Percentiles rank a stretch among this genome's conserved stretches.
Evolutionary conservation across 1,139 yeast species (phyloP).

Genomic region (Debaryomyces singareniensis): DNA sequence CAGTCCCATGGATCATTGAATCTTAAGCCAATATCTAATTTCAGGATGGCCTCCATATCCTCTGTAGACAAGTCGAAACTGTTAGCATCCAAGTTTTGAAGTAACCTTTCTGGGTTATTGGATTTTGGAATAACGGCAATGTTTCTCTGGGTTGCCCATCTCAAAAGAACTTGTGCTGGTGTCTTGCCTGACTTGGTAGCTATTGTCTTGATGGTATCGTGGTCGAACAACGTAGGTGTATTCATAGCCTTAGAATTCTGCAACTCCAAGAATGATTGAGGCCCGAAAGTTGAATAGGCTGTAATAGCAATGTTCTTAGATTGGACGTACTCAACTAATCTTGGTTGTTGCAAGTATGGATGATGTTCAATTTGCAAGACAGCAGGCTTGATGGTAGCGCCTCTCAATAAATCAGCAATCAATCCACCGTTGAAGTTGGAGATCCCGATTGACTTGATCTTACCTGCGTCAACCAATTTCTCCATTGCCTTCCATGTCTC

Average conservation of each 20-base stretch:
- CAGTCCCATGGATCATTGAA: conserved; percentile 85
- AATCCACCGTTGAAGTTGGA: conserved; percentile 74
- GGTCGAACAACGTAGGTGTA: conserved; percentile 51
- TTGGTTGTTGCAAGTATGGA: conserved; percentile 79
- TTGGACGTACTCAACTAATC: conserved; percentile 59
- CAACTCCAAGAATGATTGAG: conserved; percentile 62
- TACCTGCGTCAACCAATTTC: conserved; percentile 49
- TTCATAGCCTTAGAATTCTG: conserved; percentile 45
- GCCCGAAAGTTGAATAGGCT: conserved; percentile 84
- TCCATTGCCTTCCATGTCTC: conserved; percentile 83
- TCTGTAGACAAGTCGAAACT: conserved; percentile 48
- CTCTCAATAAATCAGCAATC: conserved; percentile 67
- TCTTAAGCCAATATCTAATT: conserved; percentile 63
- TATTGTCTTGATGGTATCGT: conserved; percentile 44
- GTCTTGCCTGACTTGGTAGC: conserved; percentile 49
- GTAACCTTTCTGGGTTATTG: conserved; percentile 52
- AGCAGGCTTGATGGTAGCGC: conserved; percentile 69
- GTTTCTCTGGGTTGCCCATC: conserved; percentile 79
- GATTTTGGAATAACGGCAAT: conserved; percentile 74
- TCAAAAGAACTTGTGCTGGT: conserved; percentile 60
- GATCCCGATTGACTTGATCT: conserved; percentile 70
- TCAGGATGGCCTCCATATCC: conserved; percentile 47
- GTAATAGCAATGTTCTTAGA: conserved; percentile 60
- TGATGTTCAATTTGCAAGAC: conserved; percentile 89
- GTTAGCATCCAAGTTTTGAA: conserved; percentile 50